Evolutionary conservation across 441 rosid species (phyloP).

Genomic region (California macrophylla): DNA sequence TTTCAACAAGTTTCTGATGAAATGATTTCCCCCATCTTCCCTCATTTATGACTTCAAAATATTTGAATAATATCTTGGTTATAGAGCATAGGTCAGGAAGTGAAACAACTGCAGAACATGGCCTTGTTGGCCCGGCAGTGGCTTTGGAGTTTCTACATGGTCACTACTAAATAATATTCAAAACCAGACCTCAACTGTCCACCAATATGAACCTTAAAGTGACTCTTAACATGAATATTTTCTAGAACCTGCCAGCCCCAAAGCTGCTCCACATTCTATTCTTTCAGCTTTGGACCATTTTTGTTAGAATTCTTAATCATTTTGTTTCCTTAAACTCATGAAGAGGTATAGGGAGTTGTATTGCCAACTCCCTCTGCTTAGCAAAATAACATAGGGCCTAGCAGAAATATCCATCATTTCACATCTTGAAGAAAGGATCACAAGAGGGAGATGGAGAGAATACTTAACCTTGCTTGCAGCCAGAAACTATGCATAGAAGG

Average conservation of each 20-base stretch:
- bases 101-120: neutral
- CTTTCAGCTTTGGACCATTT: neutral
- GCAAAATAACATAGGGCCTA: neutral
- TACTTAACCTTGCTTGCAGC: conserved; percentile 60
- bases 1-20: neutral
- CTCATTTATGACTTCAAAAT: neutral
- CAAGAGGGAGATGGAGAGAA: neutral
- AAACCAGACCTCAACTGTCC: neutral
- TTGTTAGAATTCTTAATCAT: neutral
- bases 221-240: neutral
- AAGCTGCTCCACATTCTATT: neutral
- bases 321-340: neutral
- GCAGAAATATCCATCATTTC: neutral
- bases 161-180: neutral
- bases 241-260: neutral
- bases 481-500: conserved; percentile 59
- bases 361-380: neutral
- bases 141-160: neutral
- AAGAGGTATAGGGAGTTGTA: neutral
- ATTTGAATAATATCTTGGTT: neutral
- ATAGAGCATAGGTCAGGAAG: neutral
- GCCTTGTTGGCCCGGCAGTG: neutral
- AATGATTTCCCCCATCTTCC: neutral
- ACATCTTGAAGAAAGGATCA: neutral
- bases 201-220: neutral